A percentile compares a stretch with the other conserved stretches of the same genome.
phyloP scores from a whole-genome alignment of 1,284 basidiomycete genomes.

The Lignosus rhinocerotis region DNA sequence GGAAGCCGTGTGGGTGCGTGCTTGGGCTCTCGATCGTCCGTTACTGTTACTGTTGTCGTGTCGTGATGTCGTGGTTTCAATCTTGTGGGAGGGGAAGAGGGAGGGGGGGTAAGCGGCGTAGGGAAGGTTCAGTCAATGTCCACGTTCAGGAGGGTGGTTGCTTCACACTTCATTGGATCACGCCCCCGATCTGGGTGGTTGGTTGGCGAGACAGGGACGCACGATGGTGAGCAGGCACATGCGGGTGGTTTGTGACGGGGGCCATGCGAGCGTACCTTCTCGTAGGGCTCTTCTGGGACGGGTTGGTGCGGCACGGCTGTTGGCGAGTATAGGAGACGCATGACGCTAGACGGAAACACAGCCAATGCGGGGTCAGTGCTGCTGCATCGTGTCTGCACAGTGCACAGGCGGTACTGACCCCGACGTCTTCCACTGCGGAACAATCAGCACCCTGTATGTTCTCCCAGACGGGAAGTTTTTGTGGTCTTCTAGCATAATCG shows the following conservation, averaged over 20 bases:
- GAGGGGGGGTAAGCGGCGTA: not conserved
- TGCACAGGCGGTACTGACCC: slow-evolving; percentile 32
- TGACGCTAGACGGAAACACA: slow-evolving; percentile 27
- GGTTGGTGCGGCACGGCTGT: slow-evolving; percentile 24
- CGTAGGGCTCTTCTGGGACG: slow-evolving; percentile 32
- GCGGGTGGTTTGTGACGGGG: not conserved
- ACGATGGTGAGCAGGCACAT: slow-evolving; percentile 17
- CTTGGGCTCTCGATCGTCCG: not conserved
- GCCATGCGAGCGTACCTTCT: slow-evolving; percentile 29
- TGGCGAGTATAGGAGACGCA: slow-evolving; percentile 37
- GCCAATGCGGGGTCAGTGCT: slow-evolving; percentile 17
- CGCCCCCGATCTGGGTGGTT: slow-evolving; percentile 23
- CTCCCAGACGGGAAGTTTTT: slow-evolving; percentile 35
- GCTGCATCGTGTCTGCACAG: slow-evolving; percentile 18
- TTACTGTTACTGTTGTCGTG: not conserved
- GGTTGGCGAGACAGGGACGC: not conserved
- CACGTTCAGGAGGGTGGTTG: not conserved
- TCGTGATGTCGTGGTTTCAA: not conserved
- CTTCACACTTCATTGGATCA: slow-evolving; percentile 16
- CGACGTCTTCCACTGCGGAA: slow-evolving; percentile 37
- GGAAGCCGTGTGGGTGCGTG: not conserved
- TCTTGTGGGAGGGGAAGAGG: not conserved
- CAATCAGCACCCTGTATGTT: slow-evolving; percentile 39
- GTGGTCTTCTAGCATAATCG: slow-evolving; percentile 25
- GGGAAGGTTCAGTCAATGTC: slow-evolving; percentile 5